Conservation (phyloP, 1,284 basidiomycete genomes). For the Malassezia cuniculi region DNA sequence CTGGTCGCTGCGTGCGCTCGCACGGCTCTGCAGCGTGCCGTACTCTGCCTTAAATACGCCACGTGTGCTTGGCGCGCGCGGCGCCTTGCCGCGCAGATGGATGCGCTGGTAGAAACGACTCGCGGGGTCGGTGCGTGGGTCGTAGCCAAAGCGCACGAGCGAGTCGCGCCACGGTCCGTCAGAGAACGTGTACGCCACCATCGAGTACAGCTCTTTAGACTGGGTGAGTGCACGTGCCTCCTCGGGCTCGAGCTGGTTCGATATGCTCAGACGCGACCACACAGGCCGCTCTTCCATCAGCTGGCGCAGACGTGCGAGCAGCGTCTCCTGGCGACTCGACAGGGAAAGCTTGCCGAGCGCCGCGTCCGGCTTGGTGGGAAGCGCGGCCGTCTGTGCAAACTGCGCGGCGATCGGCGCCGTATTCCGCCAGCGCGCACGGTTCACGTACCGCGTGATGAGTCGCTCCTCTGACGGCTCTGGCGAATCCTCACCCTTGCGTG, state of each 20-base stretch:
- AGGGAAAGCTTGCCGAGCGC: neutral
- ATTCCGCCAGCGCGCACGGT: slow-evolving; percentile 13
- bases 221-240: slow-evolving; percentile 59
- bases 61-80: slow-evolving; percentile 3
- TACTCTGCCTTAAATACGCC: slow-evolving; percentile 6
- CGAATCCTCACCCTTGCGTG: slow-evolving; percentile 8
- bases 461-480: neutral
- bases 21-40: slow-evolving; percentile 1
- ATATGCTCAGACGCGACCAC: slow-evolving; percentile 72
- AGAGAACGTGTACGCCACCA: slow-evolving; percentile 63
- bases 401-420: slow-evolving; percentile 13
- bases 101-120: slow-evolving; percentile 52
- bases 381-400: slow-evolving; percentile 1
- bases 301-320: slow-evolving; percentile 14
- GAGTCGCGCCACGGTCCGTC: slow-evolving; percentile 91
- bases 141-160: slow-evolving; percentile 72
- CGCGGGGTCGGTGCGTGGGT: slow-evolving; percentile 61
- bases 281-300: slow-evolving; percentile 58
- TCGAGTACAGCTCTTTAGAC: slow-evolving; percentile 48
- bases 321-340: slow-evolving; percentile 4
- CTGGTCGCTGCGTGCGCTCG: slow-evolving; percentile 28
- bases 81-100: slow-evolving; percentile 16
- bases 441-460: slow-evolving; percentile 9
- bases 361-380: slow-evolving; percentile 2
- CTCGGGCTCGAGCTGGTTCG: slow-evolving; percentile 63